phyloP scores from a whole-genome alignment of 306 rosid species.

The Inga laurina region DNA sequence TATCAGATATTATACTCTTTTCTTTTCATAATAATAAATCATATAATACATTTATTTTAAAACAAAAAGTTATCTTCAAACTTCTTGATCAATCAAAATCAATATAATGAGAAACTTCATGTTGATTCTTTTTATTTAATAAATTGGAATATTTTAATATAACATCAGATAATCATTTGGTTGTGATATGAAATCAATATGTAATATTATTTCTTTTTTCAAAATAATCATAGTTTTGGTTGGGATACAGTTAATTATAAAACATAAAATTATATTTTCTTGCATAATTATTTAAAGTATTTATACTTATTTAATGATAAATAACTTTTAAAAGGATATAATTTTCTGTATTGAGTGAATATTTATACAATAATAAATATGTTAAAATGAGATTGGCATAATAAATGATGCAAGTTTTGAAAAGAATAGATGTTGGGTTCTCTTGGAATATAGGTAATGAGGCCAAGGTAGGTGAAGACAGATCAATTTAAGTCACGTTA shows the following conservation, averaged over 20 bases:
- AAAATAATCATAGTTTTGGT: background rate
- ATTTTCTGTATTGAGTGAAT: too few relatives aligned
- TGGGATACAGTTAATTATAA: background rate
- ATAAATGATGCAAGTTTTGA: background rate
- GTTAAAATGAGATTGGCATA: too few relatives aligned
- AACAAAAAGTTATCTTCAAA: background rate
- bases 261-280: too few relatives aligned
- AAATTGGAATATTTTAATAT: too few relatives aligned
- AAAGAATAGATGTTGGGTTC: background rate
- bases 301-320: too few relatives aligned
- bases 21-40: background rate
- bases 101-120: background rate
- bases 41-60: background rate
- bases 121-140: background rate
- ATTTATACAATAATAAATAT: too few relatives aligned
- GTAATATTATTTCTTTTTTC: too few relatives aligned
- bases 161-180: background rate
- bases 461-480: constrained; percentile 27
- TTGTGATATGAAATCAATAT: background rate
- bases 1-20: background rate
- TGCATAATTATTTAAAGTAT: too few relatives aligned
- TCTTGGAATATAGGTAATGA: constrained; percentile 13
- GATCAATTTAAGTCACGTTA: constrained; percentile 5
- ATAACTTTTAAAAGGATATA: too few relatives aligned
- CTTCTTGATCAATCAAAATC: background rate